These are phyloP conservation scores for Mycosphaerella arachidis DNA, from an alignment of 2,329 filamentous ascomycete species.

Conservation along the genomic window DNA sequence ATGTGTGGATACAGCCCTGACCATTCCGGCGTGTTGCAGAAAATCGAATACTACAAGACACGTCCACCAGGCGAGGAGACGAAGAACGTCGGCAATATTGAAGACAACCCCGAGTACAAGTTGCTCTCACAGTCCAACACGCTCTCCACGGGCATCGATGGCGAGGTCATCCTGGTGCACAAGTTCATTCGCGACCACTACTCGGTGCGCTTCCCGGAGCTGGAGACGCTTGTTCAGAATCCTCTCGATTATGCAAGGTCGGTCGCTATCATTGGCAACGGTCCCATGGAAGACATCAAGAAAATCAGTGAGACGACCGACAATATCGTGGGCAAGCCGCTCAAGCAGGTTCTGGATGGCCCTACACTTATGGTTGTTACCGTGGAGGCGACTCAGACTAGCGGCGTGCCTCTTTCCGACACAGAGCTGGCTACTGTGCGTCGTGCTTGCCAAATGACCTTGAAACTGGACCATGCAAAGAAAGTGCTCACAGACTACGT, in stretches of 20 bases:
- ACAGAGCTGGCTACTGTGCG: constrained; percentile 70
- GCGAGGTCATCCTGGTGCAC: constrained; percentile 87
- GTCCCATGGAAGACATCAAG: constrained; percentile 85
- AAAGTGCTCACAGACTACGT: constrained; percentile 86
- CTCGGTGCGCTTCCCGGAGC: constrained; percentile 84
- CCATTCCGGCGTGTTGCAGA: constrained; percentile 56
- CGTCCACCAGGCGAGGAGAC: constrained; percentile 61
- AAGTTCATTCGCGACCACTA: constrained; percentile 97
- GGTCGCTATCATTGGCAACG: constrained; percentile 87
- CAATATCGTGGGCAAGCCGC: constrained; percentile 69
- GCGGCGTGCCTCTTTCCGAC: constrained; percentile 71
- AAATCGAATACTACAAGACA: constrained; percentile 72
- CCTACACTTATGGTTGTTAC: constrained; percentile 93
- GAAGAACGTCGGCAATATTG: constrained; percentile 71
- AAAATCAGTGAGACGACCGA: constrained; percentile 68
- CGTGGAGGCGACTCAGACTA: constrained; percentile 86
- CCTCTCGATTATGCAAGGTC: constrained; percentile 94
- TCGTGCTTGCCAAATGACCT: constrained; percentile 77
- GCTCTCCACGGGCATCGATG: constrained; percentile 86
- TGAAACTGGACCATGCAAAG: constrained; percentile 85
- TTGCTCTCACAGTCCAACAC: constrained; percentile 84
- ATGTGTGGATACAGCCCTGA: constrained; percentile 66
- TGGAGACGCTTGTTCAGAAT: constrained; percentile 84
- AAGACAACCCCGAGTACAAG: constrained; percentile 88
- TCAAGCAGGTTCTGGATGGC: constrained; percentile 79